Evolutionary conservation across 352 stramenopile species (phyloP), one percentile per base, ranked within the genome.

Genomic region (Globisporangium megalacanthum): DNA sequence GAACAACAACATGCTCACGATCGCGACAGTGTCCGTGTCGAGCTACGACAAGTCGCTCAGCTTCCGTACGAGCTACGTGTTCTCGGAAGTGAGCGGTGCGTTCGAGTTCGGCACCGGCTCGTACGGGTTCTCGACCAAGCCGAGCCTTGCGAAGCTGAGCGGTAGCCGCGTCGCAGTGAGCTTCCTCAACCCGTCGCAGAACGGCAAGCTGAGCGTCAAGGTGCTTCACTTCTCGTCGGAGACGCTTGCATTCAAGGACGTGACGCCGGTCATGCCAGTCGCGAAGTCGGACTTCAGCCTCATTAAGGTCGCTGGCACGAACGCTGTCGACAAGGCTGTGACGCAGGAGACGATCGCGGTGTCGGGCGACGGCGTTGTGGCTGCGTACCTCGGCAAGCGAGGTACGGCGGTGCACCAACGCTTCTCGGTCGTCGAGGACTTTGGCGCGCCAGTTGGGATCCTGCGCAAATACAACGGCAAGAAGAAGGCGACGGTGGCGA

Each of bases 1-100:
- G 14, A 86, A 84, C 62, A 84, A 75, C 68, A 75, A 86, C 56
- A 69, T 70, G 17, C 61, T 89, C 10, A 89, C 78, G 8, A 31
- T 82, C 3, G 61, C 60, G 2, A 72, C 72, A 10, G 66, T 81
- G 9, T 66, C 58, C 2, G 56, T 76, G 17, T 68, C 65, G 20
- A 52, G 46, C 11, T 66, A 56, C 14, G 63, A 68, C n/a, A 65
- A 49, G 13, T 62, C 54, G 4, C 54, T 73, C 7, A 25, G 49
- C 49, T 87, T 89, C 64, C 72, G 64, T 22, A 73, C 55, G 52
- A 69, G 50, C 49, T 86, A 75, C 61, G 71, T 79, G n/a, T 56
- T 86, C 42, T 14, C 59, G 5, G 75, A 81, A 0, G 75, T 75
- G 8, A 55, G 33, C 9, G 79, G 81, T 19, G 14, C 35, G n/a